phyloP scores from a whole-genome alignment of 192 early-diverging fungal genomes.

The Gaertneriomyces sp. region DNA sequence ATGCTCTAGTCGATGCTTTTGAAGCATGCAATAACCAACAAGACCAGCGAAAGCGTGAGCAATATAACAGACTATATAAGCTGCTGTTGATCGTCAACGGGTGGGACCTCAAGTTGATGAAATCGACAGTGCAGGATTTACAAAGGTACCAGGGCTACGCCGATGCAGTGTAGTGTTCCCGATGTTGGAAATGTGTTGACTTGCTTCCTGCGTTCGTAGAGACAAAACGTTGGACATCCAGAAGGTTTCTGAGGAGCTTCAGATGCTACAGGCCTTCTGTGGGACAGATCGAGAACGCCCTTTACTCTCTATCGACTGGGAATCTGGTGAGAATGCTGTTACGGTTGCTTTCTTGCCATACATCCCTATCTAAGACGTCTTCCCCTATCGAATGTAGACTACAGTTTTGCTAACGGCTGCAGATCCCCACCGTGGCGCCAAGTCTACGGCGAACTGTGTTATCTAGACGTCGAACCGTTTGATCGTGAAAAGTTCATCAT shows the following conservation, averaged over 20 bases:
- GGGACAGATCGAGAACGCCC: constrained; percentile 38
- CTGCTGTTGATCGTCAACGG: constrained; percentile 51
- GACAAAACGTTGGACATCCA: constrained; percentile 43
- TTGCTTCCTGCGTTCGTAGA: constrained; percentile 9
- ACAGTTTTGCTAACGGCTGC: constrained; percentile 58
- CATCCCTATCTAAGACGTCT: neutral
- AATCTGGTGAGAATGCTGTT: constrained; percentile 35
- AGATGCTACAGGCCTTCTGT: constrained; percentile 53
- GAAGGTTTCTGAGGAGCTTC: constrained; percentile 48
- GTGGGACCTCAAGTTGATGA: constrained; percentile 51
- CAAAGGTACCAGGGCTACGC: constrained; percentile 27
- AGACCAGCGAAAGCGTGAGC: constrained; percentile 43
- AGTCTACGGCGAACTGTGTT: constrained; percentile 55
- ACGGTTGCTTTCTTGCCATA: neutral
- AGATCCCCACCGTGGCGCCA: constrained; percentile 62
- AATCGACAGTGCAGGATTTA: constrained; percentile 41
- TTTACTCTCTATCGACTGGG: constrained; percentile 53
- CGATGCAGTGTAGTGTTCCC: too few species aligned
- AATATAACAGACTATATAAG: constrained; percentile 52
- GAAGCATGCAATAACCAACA: constrained; percentile 44
- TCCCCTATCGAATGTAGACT: constrained; percentile 35
- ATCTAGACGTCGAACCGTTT: constrained; percentile 44
- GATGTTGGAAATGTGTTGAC: too few species aligned
- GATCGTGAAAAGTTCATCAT: constrained; percentile 52
- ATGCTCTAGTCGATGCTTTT: constrained; percentile 49